phyloP scores from a whole-genome alignment of 192 early-diverging fungal species.

The Lobosporangium transversale region DNA sequence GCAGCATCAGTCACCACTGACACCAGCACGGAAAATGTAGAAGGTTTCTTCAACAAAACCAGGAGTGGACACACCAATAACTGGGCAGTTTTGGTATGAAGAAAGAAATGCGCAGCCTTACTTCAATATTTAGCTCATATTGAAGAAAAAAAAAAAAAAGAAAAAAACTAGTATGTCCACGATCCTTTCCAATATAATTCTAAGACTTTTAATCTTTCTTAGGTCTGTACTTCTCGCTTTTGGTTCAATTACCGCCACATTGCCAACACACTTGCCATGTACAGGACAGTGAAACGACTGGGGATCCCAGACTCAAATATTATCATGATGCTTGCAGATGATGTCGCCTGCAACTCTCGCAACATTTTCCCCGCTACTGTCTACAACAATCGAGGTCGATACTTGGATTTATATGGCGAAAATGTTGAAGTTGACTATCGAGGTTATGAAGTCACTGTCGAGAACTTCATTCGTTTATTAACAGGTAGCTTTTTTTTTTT shows the following conservation, averaged over 20 bases:
- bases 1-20: conserved; percentile 33
- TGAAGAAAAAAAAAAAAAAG: not conserved
- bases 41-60: conserved; percentile 65
- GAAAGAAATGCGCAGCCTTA: not conserved
- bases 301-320: conserved; percentile 99
- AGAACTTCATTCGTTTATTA: conserved; percentile 96
- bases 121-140: not conserved
- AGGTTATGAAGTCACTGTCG: conserved; percentile 99
- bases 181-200: too few relatives aligned
- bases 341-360: conserved; percentile 97
- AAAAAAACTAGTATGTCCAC: too few relatives aligned
- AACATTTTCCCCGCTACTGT: conserved; percentile 94
- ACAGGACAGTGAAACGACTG: conserved; percentile 96
- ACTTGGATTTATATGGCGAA: conserved; percentile 92
- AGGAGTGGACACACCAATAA: conserved; percentile 90
- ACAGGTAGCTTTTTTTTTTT: too few relatives aligned
- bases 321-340: conserved; percentile 99
- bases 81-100: conserved; percentile 94
- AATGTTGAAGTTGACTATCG: conserved; percentile 99
- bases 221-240: conserved; percentile 97
- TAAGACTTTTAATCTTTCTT: too few relatives aligned
- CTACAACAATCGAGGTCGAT: conserved; percentile 85
- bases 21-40: conserved; percentile 49
- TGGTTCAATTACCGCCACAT: conserved; percentile 99
- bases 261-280: conserved; percentile 98